Evolutionary conservation across 805 yeast species (phyloP), one percentile per base, ranked within the genome.

Genomic region (Vanderwaltozyma yarrowii): DNA sequence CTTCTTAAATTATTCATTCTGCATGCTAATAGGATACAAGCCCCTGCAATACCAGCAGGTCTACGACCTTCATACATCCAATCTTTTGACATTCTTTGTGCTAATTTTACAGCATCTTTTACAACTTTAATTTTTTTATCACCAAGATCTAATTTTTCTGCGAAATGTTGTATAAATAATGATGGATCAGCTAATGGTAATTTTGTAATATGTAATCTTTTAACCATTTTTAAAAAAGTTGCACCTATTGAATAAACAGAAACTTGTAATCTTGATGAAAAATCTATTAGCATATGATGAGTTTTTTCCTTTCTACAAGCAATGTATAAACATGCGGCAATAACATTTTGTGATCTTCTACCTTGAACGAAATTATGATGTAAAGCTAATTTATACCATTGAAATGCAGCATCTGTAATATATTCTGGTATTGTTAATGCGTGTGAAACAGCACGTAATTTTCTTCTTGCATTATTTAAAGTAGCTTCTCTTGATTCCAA

Each of bases 41-140:
- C 98, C 17, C 97, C 99, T 0, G 98, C 98, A 38, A 92, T 76
- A 51, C 99, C 98, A 0, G 98, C 97, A 0, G 99, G 98, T 45
- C 97, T 71, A 55, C 99, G 73, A 19, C 99, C 99, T 61, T 86
- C 94, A 56, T 80, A 84, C 48, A 92, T 82, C 96, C 97, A 92
- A 54, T 92, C 97, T 31, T 77, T 74, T 12, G 88, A 71, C 99
- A 92, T 92, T 47, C 95, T 70, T 54, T 77, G 84, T 0, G 95
- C 95, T 17, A 92, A 63, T 50, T 78, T 75, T 6, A 79, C 78
- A 0, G 98, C 97, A 59, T 92, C 99, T 43, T 73, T 74, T 32
- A 84, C 79, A 12, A 92, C 95, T 49, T 79, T 79, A 28, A 78
- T 68, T 42, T 72, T 75, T 44, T 74, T 75, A 21, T 71, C 74